Percentiles rank a stretch among this genome's conserved stretches.
Conservation (phyloP, 2,329 filamentous ascomycete species). For the Huntiella decipiens region DNA sequence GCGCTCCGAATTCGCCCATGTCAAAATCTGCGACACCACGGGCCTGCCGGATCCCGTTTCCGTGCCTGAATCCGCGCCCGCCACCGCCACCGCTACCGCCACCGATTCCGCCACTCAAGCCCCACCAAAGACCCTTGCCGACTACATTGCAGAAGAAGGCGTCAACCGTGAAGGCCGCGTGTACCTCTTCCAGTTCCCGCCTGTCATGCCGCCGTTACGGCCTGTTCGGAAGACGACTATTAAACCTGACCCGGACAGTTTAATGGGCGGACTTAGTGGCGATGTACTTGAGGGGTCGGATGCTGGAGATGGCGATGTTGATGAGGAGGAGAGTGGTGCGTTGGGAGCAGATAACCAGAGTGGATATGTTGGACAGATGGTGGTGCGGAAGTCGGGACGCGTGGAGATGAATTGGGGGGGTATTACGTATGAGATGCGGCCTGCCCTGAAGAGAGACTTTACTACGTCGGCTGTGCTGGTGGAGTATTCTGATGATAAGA, state of each 20-base stretch:
- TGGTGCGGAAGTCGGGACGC: conserved; percentile 41
- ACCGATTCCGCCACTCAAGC: too few species aligned
- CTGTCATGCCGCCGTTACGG: conserved; percentile 36
- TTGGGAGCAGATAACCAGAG: conserved; percentile 27
- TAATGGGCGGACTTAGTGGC: conserved; percentile 19
- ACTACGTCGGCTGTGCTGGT: conserved; percentile 40
- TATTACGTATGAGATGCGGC: conserved; percentile 30
- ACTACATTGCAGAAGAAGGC: conserved; percentile 10
- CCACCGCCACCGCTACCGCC: too few species aligned
- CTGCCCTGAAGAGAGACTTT: conserved; percentile 35
- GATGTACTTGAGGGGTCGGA: conserved; percentile 17
- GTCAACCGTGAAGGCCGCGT: conserved; percentile 29
- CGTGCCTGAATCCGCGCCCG: too few species aligned
- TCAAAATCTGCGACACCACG: conserved; percentile 7
- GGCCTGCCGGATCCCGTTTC: background rate
- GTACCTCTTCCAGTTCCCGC: conserved; percentile 47
- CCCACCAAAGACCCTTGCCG: conserved; percentile 11
- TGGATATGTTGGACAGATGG: conserved; percentile 40
- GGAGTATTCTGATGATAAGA: conserved; percentile 35
- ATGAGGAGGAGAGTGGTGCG: conserved; percentile 16
- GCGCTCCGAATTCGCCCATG: conserved; percentile 20
- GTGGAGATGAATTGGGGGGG: conserved; percentile 46
- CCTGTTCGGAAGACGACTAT: conserved; percentile 12
- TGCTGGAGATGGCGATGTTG: conserved; percentile 16
- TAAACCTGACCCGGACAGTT: conserved; percentile 13